Evolutionary conservation across 2,329 filamentous ascomycete genomes (phyloP).

Genomic region (Capronia epimyces): DNA sequence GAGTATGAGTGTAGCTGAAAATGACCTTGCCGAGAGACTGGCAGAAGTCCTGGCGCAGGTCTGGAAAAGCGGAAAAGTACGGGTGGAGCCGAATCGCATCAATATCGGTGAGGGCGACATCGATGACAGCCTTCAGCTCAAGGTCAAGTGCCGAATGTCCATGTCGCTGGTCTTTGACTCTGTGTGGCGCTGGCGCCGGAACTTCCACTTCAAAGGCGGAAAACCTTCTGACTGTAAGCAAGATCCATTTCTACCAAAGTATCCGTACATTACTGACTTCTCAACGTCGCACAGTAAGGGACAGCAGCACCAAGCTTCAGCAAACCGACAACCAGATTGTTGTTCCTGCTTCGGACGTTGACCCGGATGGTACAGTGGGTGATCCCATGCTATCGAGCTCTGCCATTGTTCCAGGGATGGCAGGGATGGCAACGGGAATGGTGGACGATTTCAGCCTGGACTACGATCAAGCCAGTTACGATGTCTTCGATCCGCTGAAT

Average conservation of each 20-base stretch:
- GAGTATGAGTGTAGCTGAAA: conserved; percentile 55
- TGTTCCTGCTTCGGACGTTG: conserved; percentile 5
- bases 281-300: conserved; percentile 12
- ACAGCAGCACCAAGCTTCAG: conserved; percentile 13
- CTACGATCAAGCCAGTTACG: conserved; percentile 55
- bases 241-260: not conserved
- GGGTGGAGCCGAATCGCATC: conserved; percentile 29
- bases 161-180: conserved; percentile 63
- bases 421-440: conserved; percentile 28
- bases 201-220: conserved; percentile 60
- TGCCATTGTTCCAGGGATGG: conserved; percentile 28
- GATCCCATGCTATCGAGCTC: conserved; percentile 19
- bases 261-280: not conserved
- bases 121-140: conserved; percentile 50
- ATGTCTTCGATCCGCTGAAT: conserved; percentile 86
- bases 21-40: conserved; percentile 59
- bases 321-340: conserved; percentile 11
- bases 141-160: conserved; percentile 61
- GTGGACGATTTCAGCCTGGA: conserved; percentile 25
- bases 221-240: conserved; percentile 43
- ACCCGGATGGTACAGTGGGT: conserved; percentile 2
- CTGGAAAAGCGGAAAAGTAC: conserved; percentile 50
- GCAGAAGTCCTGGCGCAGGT: conserved; percentile 62
- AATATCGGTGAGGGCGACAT: conserved; percentile 20
- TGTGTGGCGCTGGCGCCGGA: conserved; percentile 62